phyloP scores from a whole-genome alignment of 2,329 filamentous ascomycete genomes.

The Hymenoscyphus infarciens region DNA sequence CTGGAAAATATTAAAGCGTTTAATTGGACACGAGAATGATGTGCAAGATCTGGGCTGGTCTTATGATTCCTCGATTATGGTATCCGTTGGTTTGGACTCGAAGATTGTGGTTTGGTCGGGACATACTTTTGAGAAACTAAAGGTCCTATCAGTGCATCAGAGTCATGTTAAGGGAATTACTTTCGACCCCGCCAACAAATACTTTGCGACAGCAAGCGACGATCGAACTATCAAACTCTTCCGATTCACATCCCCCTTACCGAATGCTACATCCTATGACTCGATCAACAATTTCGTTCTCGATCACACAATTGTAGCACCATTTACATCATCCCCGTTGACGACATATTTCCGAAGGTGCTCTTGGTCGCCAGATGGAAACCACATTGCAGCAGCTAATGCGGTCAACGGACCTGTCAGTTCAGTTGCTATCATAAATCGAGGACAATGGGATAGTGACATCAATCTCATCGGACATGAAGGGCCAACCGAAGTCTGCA shows the following conservation, averaged over 20 bases:
- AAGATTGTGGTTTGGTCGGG: constrained; percentile 99
- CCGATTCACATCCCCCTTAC: constrained; percentile 83
- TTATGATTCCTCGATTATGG: constrained; percentile 88
- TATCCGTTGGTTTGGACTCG: constrained; percentile 93
- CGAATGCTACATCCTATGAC: constrained; percentile 90
- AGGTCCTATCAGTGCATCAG: constrained; percentile 87
- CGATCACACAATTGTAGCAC: constrained; percentile 83
- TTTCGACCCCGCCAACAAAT: constrained; percentile 98
- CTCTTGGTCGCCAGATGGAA: constrained; percentile 96
- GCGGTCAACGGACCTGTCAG: constrained; percentile 96
- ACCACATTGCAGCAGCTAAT: constrained; percentile 94
- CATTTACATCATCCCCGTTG: constrained; percentile 86
- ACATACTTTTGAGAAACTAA: constrained; percentile 95
- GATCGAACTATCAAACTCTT: constrained; percentile 97
- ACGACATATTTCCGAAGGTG: constrained; percentile 96
- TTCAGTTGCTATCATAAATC: constrained; percentile 92
- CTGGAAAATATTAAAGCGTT: constrained; percentile 89
- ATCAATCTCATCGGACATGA: constrained; percentile 98
- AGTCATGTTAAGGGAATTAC: constrained; percentile 99
- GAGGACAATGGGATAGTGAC: constrained; percentile 85
- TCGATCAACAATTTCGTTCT: constrained; percentile 96
- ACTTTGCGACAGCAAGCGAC: constrained; percentile 96
- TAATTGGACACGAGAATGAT: constrained; percentile 97
- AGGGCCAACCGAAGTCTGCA: constrained; percentile 93
- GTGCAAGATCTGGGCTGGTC: constrained; percentile 98